Conservation (phyloP, 371 early-diverging fungal genomes). For the Mucor circinelloides region DNA sequence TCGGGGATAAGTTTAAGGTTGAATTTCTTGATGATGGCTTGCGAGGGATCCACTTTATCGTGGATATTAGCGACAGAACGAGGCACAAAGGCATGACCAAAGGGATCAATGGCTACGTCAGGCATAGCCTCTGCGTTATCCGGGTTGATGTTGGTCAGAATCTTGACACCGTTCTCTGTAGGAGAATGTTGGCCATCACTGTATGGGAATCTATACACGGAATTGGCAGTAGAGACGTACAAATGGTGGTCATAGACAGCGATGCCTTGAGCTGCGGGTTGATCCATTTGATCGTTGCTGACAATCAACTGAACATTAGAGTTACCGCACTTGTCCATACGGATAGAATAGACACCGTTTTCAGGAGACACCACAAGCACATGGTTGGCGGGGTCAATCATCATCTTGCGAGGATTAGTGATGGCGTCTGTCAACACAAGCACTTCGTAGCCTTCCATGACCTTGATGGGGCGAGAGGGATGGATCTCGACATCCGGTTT, state of each 20-base stretch:
- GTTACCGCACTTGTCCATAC: constrained; percentile 51
- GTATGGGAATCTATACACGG: constrained; percentile 42
- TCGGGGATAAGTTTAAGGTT: constrained; percentile 38
- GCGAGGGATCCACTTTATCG: constrained; percentile 6
- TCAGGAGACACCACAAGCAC: constrained; percentile 35
- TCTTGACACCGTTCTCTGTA: constrained; percentile 22
- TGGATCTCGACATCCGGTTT: constrained; percentile 21
- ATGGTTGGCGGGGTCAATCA: constrained; percentile 44
- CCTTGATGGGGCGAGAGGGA: constrained; percentile 25
- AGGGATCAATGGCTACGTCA: constrained; percentile 44
- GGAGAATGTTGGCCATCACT: constrained; percentile 47
- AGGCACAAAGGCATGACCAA: constrained; percentile 42
- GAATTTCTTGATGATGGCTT: constrained; percentile 47
- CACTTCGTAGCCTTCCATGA: constrained; percentile 41
- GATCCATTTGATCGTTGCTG: constrained; percentile 10
- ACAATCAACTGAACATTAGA: constrained; percentile 25
- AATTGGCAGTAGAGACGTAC: constrained; percentile 36
- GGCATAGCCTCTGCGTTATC: constrained; percentile 9
- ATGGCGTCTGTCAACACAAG: constrained; percentile 33
- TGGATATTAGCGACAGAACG: constrained; percentile 21
- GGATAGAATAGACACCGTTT: constrained; percentile 36
- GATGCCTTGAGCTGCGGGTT: constrained; percentile 28
- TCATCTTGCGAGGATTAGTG: constrained; percentile 33
- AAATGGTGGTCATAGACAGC: constrained; percentile 29
- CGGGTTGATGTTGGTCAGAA: constrained; percentile 32